These are phyloP conservation scores for Artomyces pyxidatus DNA, from an alignment of 768 basidiomycete genomes.

Conservation along the genomic window DNA sequence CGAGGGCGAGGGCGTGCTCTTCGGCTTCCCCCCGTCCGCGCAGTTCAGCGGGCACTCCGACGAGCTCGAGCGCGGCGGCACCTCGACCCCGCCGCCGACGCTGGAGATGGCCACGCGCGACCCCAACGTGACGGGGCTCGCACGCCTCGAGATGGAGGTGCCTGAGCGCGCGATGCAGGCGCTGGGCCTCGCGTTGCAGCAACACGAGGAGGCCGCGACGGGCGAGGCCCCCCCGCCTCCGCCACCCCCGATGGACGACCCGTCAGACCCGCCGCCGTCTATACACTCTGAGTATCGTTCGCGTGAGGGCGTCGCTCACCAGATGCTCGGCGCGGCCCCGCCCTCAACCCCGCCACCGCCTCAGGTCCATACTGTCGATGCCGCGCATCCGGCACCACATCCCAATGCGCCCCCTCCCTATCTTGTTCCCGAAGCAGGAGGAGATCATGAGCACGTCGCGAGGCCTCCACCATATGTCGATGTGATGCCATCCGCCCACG, in stretches of 20 bases:
- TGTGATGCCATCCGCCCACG: conserved; percentile 18
- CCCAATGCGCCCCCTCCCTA: conserved; percentile 73
- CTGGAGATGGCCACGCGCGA: conserved; percentile 70
- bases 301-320: conserved; percentile 20
- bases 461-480: conserved; percentile 32
- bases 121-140: conserved; percentile 59
- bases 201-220: conserved; percentile 25
- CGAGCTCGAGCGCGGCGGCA: conserved; percentile 44
- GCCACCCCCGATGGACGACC: conserved; percentile 78
- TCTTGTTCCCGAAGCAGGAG: conserved; percentile 39
- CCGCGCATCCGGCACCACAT: conserved; percentile 9
- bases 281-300: conserved; percentile 73
- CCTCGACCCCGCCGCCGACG: conserved; percentile 66
- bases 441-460: conserved; percentile 23
- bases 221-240: conserved; percentile 57
- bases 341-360: conserved; percentile 13
- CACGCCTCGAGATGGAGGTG: conserved; percentile 45
- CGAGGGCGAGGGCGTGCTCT: conserved; percentile 67
- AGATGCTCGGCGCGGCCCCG: conserved; percentile 13
- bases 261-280: conserved; percentile 80
- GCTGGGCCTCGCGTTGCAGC: conserved; percentile 51
- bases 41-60: conserved; percentile 81
- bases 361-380: conserved; percentile 15
- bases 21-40: conserved; percentile 62
- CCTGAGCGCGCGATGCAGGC: conserved; percentile 48